Base-by-base conservation (phyloP, 208 protist genomes). In the Crithidia sp. region DNA sequence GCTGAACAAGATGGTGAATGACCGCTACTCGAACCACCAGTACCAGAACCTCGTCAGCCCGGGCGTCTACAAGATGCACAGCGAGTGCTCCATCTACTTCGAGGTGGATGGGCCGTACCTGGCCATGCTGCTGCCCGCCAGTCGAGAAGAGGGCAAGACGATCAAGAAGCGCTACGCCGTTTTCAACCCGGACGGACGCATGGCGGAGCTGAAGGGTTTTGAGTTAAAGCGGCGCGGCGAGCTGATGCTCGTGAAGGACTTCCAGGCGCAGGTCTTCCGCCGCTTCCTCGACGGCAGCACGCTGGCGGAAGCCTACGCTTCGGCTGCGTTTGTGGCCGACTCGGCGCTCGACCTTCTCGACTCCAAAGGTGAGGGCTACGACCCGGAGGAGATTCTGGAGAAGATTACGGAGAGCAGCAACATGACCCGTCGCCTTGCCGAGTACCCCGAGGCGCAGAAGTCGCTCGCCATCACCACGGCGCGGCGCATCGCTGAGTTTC, bases 201-300 rank as follows among this genome's bases (percentile, higher is more conserved):
- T 99, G n/a, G 96, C 98, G 12, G 99, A 99, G 85, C 89, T 99
- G 4, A 99, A 99, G 79, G 99, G 99, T 6, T 99, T 99, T 79
- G 99, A 99, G 88, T 80, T 99, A n/a, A 99, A 99, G 87, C 95
- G 99, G 45, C 91, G 99, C 72, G 99, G 99, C n/a, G 99, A 99
- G 90, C 91, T 99, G 40, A 95, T 99, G 86, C 83, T 99, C 19
- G 98, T 99, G 84, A 99, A 99, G 76, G 89, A 99, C 56, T 99
- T 99, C 84, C 99, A 99, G 84, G 90, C 89, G 9, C 82, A 99
- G 63, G 90, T 99, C 2, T 99, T 99, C 87, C 66, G 87, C 43
- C 72, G 84, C 9, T 99, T 99, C 71, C 87, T 99, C 7, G 86
- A 98, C 14, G 99, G 99, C n/a, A 84, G 49, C 10, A 96, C 88